Evolutionary conservation across 2,329 filamentous ascomycete genomes (phyloP).

Genomic region (Cercospora berteroae): DNA sequence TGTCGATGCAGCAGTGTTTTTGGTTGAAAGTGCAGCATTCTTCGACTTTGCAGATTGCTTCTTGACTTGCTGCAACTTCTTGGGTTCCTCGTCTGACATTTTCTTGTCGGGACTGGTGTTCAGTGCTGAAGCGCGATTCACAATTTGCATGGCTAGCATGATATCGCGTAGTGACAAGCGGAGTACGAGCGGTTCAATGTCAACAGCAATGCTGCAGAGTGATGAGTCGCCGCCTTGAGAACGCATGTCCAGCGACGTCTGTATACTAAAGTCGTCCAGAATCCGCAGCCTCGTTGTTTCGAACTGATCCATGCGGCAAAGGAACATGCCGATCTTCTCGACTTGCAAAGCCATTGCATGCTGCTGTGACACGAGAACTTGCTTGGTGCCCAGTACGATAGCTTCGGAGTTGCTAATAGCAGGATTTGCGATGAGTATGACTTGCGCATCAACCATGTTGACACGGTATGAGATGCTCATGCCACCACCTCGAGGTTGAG

Average conservation of each 20-base stretch:
- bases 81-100: slow-evolving; percentile 54
- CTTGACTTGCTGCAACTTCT: slow-evolving; percentile 56
- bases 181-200: slow-evolving; percentile 87
- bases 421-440: slow-evolving; percentile 95
- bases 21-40: slow-evolving; percentile 44
- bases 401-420: slow-evolving; percentile 87
- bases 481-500: slow-evolving; percentile 43
- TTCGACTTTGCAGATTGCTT: slow-evolving; percentile 30
- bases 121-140: slow-evolving; percentile 85
- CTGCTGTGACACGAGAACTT: slow-evolving; percentile 88
- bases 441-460: slow-evolving; percentile 92
- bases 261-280: slow-evolving; percentile 92
- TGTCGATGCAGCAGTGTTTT: slow-evolving; percentile 47
- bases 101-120: slow-evolving; percentile 54
- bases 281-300: slow-evolving; percentile 87
- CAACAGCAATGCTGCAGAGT: slow-evolving; percentile 75
- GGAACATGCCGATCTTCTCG: slow-evolving; percentile 93
- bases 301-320: slow-evolving; percentile 97
- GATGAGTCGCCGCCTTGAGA: slow-evolving; percentile 59
- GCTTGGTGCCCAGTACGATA: slow-evolving; percentile 90
- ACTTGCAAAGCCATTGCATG: slow-evolving; percentile 92
- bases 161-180: slow-evolving; percentile 92
- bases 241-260: slow-evolving; percentile 78
- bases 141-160: slow-evolving; percentile 85
- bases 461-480: slow-evolving; percentile 85